These are phyloP conservation scores for Mycena galopus DNA, from an alignment of 768 basidiomycete genomes.

Conservation along the genomic window DNA sequence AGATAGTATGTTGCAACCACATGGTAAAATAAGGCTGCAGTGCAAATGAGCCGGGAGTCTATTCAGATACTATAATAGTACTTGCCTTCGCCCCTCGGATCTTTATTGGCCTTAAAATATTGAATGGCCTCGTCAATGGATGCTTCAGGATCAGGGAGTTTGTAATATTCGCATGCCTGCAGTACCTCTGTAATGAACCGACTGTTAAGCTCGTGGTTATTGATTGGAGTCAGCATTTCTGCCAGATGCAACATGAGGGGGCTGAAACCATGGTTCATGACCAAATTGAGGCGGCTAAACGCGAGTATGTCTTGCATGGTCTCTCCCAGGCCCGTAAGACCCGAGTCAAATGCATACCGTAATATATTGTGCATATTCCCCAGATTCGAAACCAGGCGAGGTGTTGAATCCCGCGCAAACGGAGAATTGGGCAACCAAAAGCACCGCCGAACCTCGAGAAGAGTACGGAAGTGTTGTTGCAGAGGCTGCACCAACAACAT, in stretches of 20 bases:
- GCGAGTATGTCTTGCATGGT: not conserved
- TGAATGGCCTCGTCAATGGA: no score
- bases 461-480: not conserved
- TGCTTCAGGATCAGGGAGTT: no score
- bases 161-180: no score
- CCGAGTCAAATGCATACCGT: not conserved
- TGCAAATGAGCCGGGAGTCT: no score
- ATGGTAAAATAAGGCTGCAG: no score
- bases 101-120: no score
- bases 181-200: not conserved
- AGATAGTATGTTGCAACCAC: no score
- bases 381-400: not conserved
- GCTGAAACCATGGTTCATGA: not conserved
- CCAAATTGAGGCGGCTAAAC: not conserved
- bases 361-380: not conserved
- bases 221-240: not conserved
- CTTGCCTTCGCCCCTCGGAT: no score
- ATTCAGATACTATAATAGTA: no score
- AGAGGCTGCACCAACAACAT: not conserved
- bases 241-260: not conserved
- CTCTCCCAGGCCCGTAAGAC: not conserved
- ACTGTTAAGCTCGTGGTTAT: not conserved
- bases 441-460: not conserved
- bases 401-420: no score
- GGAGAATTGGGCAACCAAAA: not conserved